Conservation (phyloP, 2,329 filamentous ascomycete species). For the Epichloe festucae region DNA sequence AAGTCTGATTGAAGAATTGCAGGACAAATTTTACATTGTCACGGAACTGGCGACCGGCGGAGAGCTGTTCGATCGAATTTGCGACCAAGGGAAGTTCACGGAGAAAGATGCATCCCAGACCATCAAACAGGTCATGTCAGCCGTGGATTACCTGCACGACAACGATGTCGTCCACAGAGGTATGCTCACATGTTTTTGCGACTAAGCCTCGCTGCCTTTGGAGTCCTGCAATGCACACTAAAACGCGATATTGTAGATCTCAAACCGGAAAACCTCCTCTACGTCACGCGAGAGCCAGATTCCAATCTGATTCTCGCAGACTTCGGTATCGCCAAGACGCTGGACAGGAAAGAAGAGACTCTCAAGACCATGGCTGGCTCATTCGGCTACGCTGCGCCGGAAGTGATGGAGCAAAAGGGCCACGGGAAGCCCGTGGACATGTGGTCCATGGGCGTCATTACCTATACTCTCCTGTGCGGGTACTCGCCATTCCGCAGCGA, state of each 20-base stretch:
- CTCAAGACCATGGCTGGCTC: constrained; percentile 98
- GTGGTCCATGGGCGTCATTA: constrained; percentile 98
- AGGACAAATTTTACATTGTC: constrained; percentile 99
- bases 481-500: constrained; percentile 98
- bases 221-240: neutral
- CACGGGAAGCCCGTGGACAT: constrained; percentile 98
- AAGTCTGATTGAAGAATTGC: neutral
- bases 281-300: constrained; percentile 62
- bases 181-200: constrained; percentile 24
- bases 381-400: constrained; percentile 92
- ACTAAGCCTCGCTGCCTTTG: neutral
- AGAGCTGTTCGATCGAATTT: constrained; percentile 95
- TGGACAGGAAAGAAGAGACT: constrained; percentile 80
- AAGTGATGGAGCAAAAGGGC: constrained; percentile 96
- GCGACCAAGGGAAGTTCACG: constrained; percentile 94
- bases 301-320: constrained; percentile 90
- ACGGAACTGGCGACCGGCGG: constrained; percentile 92
- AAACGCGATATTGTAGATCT: constrained; percentile 49
- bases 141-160: constrained; percentile 86
- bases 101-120: constrained; percentile 96
- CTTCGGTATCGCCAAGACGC: constrained; percentile 97
- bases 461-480: constrained; percentile 92
- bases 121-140: constrained; percentile 83
- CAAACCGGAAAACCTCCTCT: constrained; percentile 95
- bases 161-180: constrained; percentile 95